Conservation (phyloP, 1,284 basidiomycete genomes). For the Ceratobasidium sp. region DNA sequence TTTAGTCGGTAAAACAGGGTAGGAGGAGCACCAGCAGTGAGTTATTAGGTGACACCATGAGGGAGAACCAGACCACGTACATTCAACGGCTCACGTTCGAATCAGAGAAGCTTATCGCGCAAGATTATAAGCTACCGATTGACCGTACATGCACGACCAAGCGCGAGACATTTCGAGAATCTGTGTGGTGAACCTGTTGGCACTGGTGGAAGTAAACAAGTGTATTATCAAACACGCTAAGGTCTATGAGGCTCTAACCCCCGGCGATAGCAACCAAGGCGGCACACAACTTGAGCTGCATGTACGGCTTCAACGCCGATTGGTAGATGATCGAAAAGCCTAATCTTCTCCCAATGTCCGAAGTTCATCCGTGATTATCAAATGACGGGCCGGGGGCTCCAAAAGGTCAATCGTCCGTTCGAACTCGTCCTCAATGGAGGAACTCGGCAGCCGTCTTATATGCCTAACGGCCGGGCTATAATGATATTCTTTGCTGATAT, state of each 20-base stretch:
- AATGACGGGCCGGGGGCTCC: conserved; percentile 24
- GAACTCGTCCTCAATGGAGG: conserved; percentile 25
- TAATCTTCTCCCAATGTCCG: not conserved
- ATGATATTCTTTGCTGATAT: not conserved
- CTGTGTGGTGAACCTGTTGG: no score
- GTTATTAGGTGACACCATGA: not conserved
- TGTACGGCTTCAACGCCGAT: not conserved
- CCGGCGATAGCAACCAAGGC: not conserved
- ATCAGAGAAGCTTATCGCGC: no score
- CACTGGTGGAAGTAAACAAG: no score
- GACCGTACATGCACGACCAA: no score
- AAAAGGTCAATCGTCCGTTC: conserved; percentile 19
- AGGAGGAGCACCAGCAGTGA: not conserved
- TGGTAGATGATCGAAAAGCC: not conserved
- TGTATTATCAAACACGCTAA: no score
- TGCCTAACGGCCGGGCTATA: not conserved
- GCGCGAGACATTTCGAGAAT: no score
- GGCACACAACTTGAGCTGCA: not conserved
- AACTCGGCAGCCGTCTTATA: not conserved
- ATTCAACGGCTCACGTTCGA: no score
- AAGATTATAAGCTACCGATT: no score
- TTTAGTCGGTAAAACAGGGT: not conserved
- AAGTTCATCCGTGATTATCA: conserved; percentile 4
- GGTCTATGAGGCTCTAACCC: no score
- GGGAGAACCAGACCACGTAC: not conserved